Evolutionary conservation across 116 monocot genomes (phyloP).

Genomic region (Posidonia oceanica): DNA sequence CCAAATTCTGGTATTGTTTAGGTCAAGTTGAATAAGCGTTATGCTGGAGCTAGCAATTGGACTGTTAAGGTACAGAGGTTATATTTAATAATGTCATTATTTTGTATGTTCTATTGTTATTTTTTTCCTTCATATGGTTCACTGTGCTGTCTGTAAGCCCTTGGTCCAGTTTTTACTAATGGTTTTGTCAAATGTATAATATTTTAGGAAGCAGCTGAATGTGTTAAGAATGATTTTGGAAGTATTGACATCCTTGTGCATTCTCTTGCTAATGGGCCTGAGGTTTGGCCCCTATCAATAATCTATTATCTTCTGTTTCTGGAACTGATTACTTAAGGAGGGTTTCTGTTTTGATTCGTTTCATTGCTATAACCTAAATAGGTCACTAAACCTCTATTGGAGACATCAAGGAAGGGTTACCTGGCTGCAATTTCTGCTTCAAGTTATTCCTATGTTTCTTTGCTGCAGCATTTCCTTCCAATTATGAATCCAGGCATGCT

Average conservation of each 20-base stretch:
- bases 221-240: constrained; percentile 76
- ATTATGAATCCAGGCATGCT: constrained; percentile 92
- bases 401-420: constrained; percentile 90
- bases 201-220: constrained; percentile 64
- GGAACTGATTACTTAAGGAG: too few relatives aligned
- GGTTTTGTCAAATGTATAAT: neutral
- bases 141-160: neutral
- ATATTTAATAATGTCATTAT: neutral
- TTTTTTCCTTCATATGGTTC: neutral
- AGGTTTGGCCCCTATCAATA: constrained; percentile 22
- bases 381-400: constrained; percentile 88
- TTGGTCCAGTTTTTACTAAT: neutral
- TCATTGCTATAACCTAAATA: constrained; percentile 10
- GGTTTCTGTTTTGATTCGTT: neutral
- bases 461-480: constrained; percentile 92
- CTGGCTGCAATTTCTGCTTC: constrained; percentile 94
- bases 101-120: neutral
- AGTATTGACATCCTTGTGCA: constrained; percentile 90
- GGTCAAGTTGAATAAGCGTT: constrained; percentile 84
- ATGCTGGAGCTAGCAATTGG: constrained; percentile 82
- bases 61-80: constrained; percentile 64
- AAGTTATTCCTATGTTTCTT: constrained; percentile 82
- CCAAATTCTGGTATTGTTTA: constrained; percentile 16
- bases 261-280: constrained; percentile 90
- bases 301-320: neutral